phyloP scores from a whole-genome alignment of 352 stramenopile genomes.

The Phytopythium oedochilum region DNA sequence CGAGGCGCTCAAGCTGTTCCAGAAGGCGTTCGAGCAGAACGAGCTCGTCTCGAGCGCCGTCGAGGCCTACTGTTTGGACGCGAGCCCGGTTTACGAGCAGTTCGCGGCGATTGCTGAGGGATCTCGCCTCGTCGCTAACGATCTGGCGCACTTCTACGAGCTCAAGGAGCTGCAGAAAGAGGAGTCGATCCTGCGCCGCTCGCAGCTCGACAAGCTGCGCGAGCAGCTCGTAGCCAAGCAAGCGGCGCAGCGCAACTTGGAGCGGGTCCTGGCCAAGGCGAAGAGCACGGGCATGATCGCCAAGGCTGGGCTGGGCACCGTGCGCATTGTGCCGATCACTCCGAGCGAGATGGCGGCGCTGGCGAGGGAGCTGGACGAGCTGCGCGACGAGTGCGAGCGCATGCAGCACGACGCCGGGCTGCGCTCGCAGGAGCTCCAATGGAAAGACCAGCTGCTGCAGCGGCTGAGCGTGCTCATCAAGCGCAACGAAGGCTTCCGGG shows the following conservation, averaged over 20 bases:
- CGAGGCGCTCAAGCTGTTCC: slow-evolving; percentile 48
- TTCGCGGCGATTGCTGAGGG: slow-evolving; percentile 33
- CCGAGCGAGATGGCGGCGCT: slow-evolving; percentile 37
- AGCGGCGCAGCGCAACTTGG: slow-evolving; percentile 36
- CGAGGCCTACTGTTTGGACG: slow-evolving; percentile 54
- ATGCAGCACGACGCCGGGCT: slow-evolving; percentile 34
- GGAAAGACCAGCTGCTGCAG: slow-evolving; percentile 66
- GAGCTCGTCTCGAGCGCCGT: slow-evolving; percentile 57
- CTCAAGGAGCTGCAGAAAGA: slow-evolving; percentile 47
- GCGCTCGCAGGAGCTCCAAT: slow-evolving; percentile 34
- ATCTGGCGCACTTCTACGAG: slow-evolving; percentile 57
- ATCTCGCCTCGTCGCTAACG: slow-evolving; percentile 27
- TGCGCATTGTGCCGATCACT: slow-evolving; percentile 60
- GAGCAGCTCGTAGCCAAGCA: slow-evolving; percentile 27
- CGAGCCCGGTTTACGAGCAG: slow-evolving; percentile 22
- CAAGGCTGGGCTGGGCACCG: slow-evolving; percentile 59
- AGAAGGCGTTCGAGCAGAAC: slow-evolving; percentile 60
- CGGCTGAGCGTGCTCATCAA: slow-evolving; percentile 64
- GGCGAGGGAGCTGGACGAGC: slow-evolving; percentile 34
- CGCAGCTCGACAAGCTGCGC: slow-evolving; percentile 25
- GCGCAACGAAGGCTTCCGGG: slow-evolving; percentile 57
- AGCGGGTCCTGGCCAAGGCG: slow-evolving; percentile 59
- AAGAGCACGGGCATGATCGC: slow-evolving; percentile 67
- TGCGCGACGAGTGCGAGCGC: slow-evolving; percentile 34
- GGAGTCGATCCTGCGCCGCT: slow-evolving; percentile 29